Percentiles rank a stretch among this genome's conserved stretches.
Evolutionary conservation across 2,329 filamentous ascomycete species (phyloP).

Genomic region (Capronia americana): DNA sequence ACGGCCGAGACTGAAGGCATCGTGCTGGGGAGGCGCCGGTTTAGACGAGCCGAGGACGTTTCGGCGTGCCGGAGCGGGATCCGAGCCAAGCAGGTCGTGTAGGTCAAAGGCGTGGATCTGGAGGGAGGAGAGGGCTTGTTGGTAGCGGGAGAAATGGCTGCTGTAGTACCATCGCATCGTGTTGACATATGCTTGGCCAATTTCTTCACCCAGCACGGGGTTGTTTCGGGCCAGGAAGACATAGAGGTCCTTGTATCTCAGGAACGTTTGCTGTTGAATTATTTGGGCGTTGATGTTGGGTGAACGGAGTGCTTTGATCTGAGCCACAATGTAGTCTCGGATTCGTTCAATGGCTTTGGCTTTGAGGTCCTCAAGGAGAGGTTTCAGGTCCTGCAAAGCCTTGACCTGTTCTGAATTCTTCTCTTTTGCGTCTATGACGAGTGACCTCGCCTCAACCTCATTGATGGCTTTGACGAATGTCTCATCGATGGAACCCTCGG

Average conservation of each 20-base stretch:
- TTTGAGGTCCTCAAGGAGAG: slow-evolving; percentile 81
- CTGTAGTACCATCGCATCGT: slow-evolving; percentile 99
- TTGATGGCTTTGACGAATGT: slow-evolving; percentile 81
- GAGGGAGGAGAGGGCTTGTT: slow-evolving; percentile 80
- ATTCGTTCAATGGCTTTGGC: slow-evolving; percentile 86
- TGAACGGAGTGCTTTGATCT: slow-evolving; percentile 91
- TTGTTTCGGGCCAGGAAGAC: slow-evolving; percentile 84
- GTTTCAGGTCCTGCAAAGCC: slow-evolving; percentile 81
- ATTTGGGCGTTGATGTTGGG: slow-evolving; percentile 97
- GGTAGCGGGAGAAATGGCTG: slow-evolving; percentile 88
- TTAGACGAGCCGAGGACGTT: slow-evolving; percentile 50
- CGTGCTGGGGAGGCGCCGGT: slow-evolving; percentile 61
- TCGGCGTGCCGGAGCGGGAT: slow-evolving; percentile 70
- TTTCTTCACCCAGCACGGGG: slow-evolving; percentile 82
- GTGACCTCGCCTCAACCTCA: slow-evolving; percentile 80
- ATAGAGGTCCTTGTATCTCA: slow-evolving; percentile 87
- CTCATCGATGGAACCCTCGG: slow-evolving; percentile 88
- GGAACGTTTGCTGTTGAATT: slow-evolving; percentile 89
- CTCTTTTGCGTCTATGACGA: slow-evolving; percentile 71
- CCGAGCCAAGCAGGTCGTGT: slow-evolving; percentile 80
- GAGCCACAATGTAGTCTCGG: slow-evolving; percentile 89
- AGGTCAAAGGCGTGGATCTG: slow-evolving; percentile 83
- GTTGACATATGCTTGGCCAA: slow-evolving; percentile 91
- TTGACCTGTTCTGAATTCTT: slow-evolving; percentile 70
- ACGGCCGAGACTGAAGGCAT: slow-evolving; percentile 87